Base-by-base conservation (phyloP, 352 stramenopile species). In the Phytophthora citricola region DNA sequence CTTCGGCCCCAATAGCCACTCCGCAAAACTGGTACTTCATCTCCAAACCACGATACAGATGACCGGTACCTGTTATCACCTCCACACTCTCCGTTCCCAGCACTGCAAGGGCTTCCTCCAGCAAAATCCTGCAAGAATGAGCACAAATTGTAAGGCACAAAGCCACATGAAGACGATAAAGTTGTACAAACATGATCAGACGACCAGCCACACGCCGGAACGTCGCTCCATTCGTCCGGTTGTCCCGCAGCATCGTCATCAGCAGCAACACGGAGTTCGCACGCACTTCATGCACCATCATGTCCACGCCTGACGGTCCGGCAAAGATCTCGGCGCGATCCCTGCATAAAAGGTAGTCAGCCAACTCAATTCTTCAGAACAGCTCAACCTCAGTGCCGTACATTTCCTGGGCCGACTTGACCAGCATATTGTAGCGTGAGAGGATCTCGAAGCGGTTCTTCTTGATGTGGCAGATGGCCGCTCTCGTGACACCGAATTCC, bases 381-480 rank as follows among this genome's bases (percentile, higher is more conserved):
- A 11, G 26, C 46, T 48, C 32, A 11, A 43, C 44, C 5, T 3
- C 8, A 17, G 1, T 15, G 29, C 1, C 78, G 45, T 73, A 89
- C 82, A 83, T 75, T 56, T 85, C 79, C 31, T 85, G 70, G 4
- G 75, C 74, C 4, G 79, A 84, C 48, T 89, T 78, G 27, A 83
- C 72, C 26, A 88, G 53, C 58, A 84, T 58, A 29, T 89, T 79
- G 66, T 84, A 89, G 39, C 81, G 81, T 20, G 80, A 79, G n/a
- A 92, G 66, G 59, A 92, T 89, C 67, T 89, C 81, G 7, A 76
- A 79, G 36, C 76, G 76, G 50, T 92, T 90, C 63, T 92, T 92
- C 53, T 92, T 92, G 57, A 92, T 92, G 62, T 90, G 81, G 57
- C 83, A 92, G 52, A 92, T 86, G 15, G 83, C 83, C 0, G 83